Base-by-base conservation (phyloP, 345 rosid species). In the Gossypium stocksii region DNA sequence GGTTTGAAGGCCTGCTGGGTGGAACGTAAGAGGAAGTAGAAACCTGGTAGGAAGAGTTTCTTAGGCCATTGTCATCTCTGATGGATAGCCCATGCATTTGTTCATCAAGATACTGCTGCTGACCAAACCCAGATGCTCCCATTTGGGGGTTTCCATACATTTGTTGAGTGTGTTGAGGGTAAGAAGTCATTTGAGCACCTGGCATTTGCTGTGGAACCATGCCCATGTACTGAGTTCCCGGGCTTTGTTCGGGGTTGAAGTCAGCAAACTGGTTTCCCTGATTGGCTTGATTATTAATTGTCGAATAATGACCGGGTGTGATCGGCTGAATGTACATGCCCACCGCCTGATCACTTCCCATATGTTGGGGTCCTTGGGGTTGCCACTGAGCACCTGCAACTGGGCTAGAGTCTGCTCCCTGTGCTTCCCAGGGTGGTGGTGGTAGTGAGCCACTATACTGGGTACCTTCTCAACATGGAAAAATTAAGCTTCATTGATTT, bases 391-490 rank as follows among this genome's bases (percentile, higher is more conserved):
- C n/a, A 72, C 84, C 89, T 20, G 85, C 78, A 59, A 78, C 82
- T 16, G 86, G 89, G 78, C 85, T 85, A 64, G 75, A 73, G 74
- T 89, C 95, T 58, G 84, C 87, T 67, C 85, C 80, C 79, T 87
- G 93, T 82, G 91, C 90, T 83, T 94, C 98, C 98, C 98, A 94
- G 1, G 98, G 98, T 23, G 98, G 98, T 12, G 90, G 95, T 66
- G 98, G 98, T 46, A 94, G 86, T 38, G 93, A 82, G 73, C 80
- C 80, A 77, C 78, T 66, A 73, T 81, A 81, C 76, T 84, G 89
- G 66, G 85, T 81, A 85, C 93, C 98, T 92, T 85, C 58, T 61
- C 80, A 80, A 56, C 60, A 83, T 34, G 74, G 65, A 81, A 74
- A 82, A 43, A 16, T 44, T 59, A 14, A 74, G 79, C 19, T 74